phyloP scores from a whole-genome alignment of 2,329 filamentous ascomycete genomes.

The Coleophoma eucalyptorum region DNA sequence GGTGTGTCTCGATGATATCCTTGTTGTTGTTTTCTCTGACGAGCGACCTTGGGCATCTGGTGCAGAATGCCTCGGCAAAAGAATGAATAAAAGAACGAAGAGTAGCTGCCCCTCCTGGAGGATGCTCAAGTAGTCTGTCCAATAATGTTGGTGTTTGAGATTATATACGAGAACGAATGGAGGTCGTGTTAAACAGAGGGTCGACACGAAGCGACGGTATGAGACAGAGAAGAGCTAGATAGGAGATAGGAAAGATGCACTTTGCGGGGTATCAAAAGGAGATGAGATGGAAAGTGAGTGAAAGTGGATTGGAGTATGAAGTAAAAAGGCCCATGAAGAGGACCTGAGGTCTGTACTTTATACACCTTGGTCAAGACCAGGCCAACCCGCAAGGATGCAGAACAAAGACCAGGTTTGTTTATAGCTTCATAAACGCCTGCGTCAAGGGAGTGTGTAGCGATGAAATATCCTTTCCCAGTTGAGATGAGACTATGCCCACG shows the following conservation, averaged over 20 bases:
- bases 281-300: constrained; percentile 9
- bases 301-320: constrained; percentile 15
- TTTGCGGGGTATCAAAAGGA: constrained; percentile 12
- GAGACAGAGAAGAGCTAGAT: background rate
- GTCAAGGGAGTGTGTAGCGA: background rate
- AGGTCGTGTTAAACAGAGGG: constrained; percentile 4
- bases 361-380: background rate
- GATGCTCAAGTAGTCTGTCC: background rate
- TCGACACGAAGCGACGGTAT: background rate
- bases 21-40: constrained; percentile 12
- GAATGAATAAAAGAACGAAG: constrained; percentile 14
- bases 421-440: background rate
- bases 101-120: background rate
- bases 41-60: constrained; percentile 23
- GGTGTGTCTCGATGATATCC: constrained; percentile 20
- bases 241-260: constrained; percentile 16
- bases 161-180: constrained; percentile 8
- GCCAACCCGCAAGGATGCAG: background rate
- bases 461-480: no score
- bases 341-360: constrained; percentile 16
- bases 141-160: background rate
- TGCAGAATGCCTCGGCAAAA: constrained; percentile 3
- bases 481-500: background rate
- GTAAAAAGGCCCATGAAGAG: constrained; percentile 11
- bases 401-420: background rate